These are phyloP conservation scores for Coemansia sp. DNA, from an alignment of 192 early-diverging fungal species.

Conservation along the genomic window DNA sequence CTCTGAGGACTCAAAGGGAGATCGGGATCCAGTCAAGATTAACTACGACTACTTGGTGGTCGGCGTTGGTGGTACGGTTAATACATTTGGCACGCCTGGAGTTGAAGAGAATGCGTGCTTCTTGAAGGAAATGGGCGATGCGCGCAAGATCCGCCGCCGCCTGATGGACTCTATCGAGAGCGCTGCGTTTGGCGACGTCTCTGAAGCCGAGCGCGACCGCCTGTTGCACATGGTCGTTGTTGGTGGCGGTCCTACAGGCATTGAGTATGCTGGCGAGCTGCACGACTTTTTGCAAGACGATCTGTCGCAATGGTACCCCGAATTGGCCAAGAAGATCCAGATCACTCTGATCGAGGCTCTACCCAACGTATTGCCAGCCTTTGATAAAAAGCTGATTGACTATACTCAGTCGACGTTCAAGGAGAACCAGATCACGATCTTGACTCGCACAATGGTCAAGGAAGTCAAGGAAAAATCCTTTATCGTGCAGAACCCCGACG, in stretches of 20 bases:
- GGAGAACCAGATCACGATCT: slow-evolving; percentile 75
- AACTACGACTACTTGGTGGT: slow-evolving; percentile 84
- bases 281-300: slow-evolving; percentile 86
- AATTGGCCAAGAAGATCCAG: slow-evolving; percentile 63
- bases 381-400: slow-evolving; percentile 72
- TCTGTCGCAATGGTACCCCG: slow-evolving; percentile 73
- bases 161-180: slow-evolving; percentile 82
- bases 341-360: slow-evolving; percentile 82
- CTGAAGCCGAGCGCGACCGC: slow-evolving; percentile 64
- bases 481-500: slow-evolving; percentile 61
- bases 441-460: slow-evolving; percentile 68
- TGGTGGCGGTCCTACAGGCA: slow-evolving; percentile 86
- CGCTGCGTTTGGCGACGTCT: slow-evolving; percentile 69
- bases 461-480: slow-evolving; percentile 67
- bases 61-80: slow-evolving; percentile 75
- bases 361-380: slow-evolving; percentile 73
- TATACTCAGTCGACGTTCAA: slow-evolving; percentile 78
- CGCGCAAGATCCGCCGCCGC: slow-evolving; percentile 76
- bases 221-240: slow-evolving; percentile 84
- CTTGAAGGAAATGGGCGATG: slow-evolving; percentile 85
- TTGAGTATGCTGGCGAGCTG: slow-evolving; percentile 75
- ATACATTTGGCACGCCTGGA: slow-evolving; percentile 85
- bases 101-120: slow-evolving; percentile 84
- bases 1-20: slow-evolving; percentile 57
- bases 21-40: slow-evolving; percentile 37